Evolutionary conservation across 768 basidiomycete genomes (phyloP), one percentile per base, ranked within the genome.

Genomic region (Thelephora ganbajun): DNA sequence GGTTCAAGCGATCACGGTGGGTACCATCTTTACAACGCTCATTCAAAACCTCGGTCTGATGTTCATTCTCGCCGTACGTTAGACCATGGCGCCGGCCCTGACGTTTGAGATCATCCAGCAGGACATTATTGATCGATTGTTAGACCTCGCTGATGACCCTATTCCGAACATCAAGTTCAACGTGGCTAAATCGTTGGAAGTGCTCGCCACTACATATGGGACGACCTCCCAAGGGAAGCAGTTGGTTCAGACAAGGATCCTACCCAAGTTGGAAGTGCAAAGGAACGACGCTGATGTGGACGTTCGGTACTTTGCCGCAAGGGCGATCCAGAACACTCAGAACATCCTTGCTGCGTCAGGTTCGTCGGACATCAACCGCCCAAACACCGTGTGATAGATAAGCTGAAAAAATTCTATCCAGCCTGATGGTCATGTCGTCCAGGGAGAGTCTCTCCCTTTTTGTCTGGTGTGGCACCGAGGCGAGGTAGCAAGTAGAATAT

Each of bases 151-250:
- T 13, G 70, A 72, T 45, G 96, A 99, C 61, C 80, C 88, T 11
- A 98, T 99, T 60, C 96, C 96, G 47, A 99, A 99, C 65, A 98
- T 99, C 63, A 88, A 96, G 34, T 99, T 99, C 74, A 98, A 98
- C 62, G 93, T 98, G 23, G 86, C 93, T 20, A 98, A 97, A 64
- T 83, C 87, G 22, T 69, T 98, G 56, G 94, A 98, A 67, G 79
- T 90, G 12, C 73, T 97, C 55, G 88, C 88, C 1, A 68, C 67
- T 13, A 75, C 84, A 0, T 81, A 87, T 54, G 79, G 74, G 16
- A 63, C 65, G 44, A 67, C 69, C 5, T 59, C 73, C 0, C 84
- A 88, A 47, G 96, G 94, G 6, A 74, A 69, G 45, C 76, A 83
- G 51, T 74, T 98, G 50, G 72, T 85, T 20, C 72, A 74, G 53